Evolutionary conservation across 2,329 filamentous ascomycete genomes (phyloP).

Genomic region (Clonostachys rhizophaga): DNA sequence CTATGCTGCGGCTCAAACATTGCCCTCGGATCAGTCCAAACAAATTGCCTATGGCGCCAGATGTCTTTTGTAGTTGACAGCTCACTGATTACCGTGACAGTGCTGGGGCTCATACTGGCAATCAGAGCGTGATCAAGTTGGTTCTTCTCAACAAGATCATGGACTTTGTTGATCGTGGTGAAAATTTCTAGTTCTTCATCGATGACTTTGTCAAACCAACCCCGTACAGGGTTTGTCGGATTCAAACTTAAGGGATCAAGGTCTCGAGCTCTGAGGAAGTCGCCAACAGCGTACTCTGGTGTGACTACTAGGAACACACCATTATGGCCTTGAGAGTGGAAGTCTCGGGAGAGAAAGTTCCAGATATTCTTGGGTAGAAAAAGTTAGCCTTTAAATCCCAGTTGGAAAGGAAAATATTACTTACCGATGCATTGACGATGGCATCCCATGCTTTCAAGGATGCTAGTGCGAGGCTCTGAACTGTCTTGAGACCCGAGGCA

Average conservation of each 20-base stretch:
- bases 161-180: neutral
- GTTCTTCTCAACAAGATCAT: too few relatives aligned
- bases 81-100: neutral
- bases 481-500: neutral
- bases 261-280: neutral
- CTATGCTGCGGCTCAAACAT: neutral
- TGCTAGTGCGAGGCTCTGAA: neutral
- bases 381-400: neutral
- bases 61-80: neutral
- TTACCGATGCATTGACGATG: neutral
- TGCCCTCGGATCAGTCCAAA: neutral
- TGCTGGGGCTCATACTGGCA: too few relatives aligned
- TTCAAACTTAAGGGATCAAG: neutral
- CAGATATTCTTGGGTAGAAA: slow-evolving; percentile 1
- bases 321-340: neutral
- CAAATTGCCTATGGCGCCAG: neutral
- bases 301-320: slow-evolving; percentile 1
- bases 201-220: neutral
- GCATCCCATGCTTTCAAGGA: neutral
- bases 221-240: neutral
- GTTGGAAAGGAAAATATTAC: neutral
- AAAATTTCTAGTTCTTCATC: neutral
- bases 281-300: slow-evolving; percentile 4
- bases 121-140: too few relatives aligned
- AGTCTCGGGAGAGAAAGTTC: neutral